These are phyloP conservation scores for Alternaria angustiovoidea DNA, from an alignment of 2,329 filamentous ascomycete genomes.

Conservation along the genomic window DNA sequence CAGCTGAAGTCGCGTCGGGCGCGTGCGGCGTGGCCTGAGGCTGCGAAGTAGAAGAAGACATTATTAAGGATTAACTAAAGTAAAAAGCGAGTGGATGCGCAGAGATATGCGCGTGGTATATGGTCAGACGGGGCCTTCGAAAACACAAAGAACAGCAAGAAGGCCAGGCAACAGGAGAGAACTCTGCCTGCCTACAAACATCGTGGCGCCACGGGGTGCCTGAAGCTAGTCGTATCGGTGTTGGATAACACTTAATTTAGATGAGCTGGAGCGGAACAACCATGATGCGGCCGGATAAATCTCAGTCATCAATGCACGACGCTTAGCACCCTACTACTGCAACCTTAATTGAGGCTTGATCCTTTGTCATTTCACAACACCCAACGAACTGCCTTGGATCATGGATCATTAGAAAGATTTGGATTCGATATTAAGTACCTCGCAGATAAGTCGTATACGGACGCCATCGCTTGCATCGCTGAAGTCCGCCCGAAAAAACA, in stretches of 20 bases:
- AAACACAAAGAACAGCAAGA: constrained; percentile 10
- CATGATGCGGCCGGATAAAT: neutral
- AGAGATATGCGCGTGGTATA: constrained; percentile 12
- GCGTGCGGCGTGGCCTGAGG: constrained; percentile 8
- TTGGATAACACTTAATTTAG: constrained; percentile 10
- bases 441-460: neutral
- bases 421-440: neutral
- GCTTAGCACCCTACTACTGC: neutral
- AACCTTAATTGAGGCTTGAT: constrained; percentile 7
- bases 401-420: neutral
- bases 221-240: constrained; percentile 11
- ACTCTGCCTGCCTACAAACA: neutral
- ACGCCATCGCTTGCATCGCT: neutral
- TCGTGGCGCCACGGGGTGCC: constrained; percentile 12
- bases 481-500: neutral
- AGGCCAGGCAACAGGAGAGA: constrained; percentile 7
- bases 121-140: neutral
- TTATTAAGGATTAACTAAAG: constrained; percentile 17
- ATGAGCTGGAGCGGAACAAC: neutral
- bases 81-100: constrained; percentile 19
- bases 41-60: constrained; percentile 20
- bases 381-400: neutral
- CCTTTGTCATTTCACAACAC: neutral
- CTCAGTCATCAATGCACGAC: constrained; percentile 6
- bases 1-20: neutral